Evolutionary conservation across 257 asterid genomes (phyloP), one percentile per base, ranked within the genome.

Genomic region (Forsythia suspensa): DNA sequence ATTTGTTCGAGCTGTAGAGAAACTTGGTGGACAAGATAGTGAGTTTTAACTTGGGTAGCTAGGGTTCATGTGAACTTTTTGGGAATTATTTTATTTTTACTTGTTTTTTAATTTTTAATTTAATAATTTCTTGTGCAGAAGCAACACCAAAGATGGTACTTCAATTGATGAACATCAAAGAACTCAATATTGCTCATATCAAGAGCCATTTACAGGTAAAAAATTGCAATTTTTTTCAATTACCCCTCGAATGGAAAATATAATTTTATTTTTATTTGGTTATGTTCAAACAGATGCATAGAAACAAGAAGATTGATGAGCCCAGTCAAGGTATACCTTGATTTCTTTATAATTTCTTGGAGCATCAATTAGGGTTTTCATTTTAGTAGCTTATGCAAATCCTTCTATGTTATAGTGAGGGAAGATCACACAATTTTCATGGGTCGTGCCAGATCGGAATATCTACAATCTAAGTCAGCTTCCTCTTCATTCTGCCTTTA

Each of bases 171-270:
- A 81, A 83, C 75, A 71, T 86, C 74, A 83, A 86, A 83, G 89
- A 83, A 67, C 89, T 86, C 13, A 83, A 77, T 68, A 83, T 86
- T 18, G 73, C 89, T 68, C 89, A 86, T 76, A 84, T 86, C 80
- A 86, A 86, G 84, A 86, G 89, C 63, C 89, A 86, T 70, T 81
- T 86, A 80, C 89, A 86, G 89, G 89, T 85, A 78, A 5, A 29
- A 69, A 8, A 15, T 63, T 10, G 70, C 39, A 63, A 34, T 18
- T 24, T 40, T 57, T 74, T 63, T 36, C 15, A 11, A 52, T 10
- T 59, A 7, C 34, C 8, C 38, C 44, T 38, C 18, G 18, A 10
- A 29, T 74, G 21, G 44, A 40, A 66, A 3, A 21, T 43, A 42
- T 52, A 67, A 72, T 6, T 41, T 13, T 16, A 41, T 43, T 63